These are phyloP conservation scores for Pythium phragmiticola DNA, from an alignment of 352 stramenopile genomes.

Conservation along the genomic window DNA sequence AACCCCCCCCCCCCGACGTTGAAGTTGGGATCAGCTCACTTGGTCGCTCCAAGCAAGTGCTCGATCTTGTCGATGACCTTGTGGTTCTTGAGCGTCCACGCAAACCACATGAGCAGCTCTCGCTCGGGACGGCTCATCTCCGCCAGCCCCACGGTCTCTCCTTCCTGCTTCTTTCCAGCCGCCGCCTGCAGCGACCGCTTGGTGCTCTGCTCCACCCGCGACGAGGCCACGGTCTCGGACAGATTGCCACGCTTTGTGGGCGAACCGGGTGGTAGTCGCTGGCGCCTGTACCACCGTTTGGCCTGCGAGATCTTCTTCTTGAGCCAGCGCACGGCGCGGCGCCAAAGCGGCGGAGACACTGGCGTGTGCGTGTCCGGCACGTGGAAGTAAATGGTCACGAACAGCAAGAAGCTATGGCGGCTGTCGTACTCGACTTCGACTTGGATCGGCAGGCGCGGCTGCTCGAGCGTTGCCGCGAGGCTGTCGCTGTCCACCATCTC, in stretches of 20 bases:
- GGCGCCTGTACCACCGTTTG: background rate
- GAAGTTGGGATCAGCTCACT: slow-evolving; percentile 5
- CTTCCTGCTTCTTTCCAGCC: background rate
- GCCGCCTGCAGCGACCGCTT: slow-evolving; percentile 6
- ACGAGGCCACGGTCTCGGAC: slow-evolving; percentile 2
- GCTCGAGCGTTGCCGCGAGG: slow-evolving; percentile 20
- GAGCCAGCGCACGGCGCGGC: slow-evolving; percentile 5
- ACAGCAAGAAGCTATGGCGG: slow-evolving; percentile 51
- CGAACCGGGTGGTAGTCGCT: background rate
- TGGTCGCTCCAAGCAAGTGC: slow-evolving; percentile 27
- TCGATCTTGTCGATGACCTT: slow-evolving; percentile 38
- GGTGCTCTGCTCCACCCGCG: slow-evolving; percentile 12
- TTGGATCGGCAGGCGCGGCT: slow-evolving; percentile 47
- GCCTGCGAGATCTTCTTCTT: slow-evolving; percentile 12
- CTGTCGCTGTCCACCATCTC: slow-evolving; percentile 3
- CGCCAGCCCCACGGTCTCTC: slow-evolving; percentile 11
- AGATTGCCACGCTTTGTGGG: slow-evolving; percentile 4
- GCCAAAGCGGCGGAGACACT: background rate
- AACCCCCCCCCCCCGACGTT: too few species aligned
- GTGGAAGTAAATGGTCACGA: slow-evolving; percentile 51
- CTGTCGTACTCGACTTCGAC: slow-evolving; percentile 77
- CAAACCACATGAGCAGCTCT: slow-evolving; percentile 54
- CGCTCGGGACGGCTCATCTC: slow-evolving; percentile 40
- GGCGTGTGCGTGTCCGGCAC: slow-evolving; percentile 19
- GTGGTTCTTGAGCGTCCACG: slow-evolving; percentile 52